Evolutionary conservation across 2,329 filamentous ascomycete species (phyloP), one percentile per base, ranked within the genome.

Genomic region (Penicillium italicum): DNA sequence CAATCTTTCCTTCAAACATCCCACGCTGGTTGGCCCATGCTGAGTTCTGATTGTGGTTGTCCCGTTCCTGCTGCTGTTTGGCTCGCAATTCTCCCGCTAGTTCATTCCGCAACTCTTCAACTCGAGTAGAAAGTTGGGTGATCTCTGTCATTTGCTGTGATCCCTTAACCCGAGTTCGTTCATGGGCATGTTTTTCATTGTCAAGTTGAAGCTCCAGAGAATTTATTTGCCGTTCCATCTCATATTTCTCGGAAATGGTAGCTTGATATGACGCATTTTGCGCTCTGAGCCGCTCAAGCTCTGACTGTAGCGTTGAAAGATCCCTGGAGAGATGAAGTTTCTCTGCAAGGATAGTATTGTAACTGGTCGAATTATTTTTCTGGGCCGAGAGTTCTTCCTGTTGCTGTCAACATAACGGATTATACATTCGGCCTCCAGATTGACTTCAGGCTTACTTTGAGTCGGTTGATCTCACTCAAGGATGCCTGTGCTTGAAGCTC

Each of bases 171-270:
- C 77, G 62, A 74, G 81, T 81, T 49, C 86, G 83, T 62, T 86
- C 83, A 9, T 82, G 78, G 3, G 85, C 81, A n/a, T 85, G 83
- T 71, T 85, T 93, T 69, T 94, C 90, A 62, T 89, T 90, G 61
- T 92, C 90, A 2, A 96, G 80, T 64, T 96, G 89, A 41, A 90
- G 85, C 71, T 96, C 89, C 2, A 92, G 73, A 1, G 87, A 85
- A 66, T 82, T 87, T 28, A 96, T 73, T 72, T 94, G 89, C 44
- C 89, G 86, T 68, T 94, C 87, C 14, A 97, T 75, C 2, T 87
- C 82, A 43, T 93, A 79, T 71, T 95, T 96, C 69, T 96, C 91
- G 1, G 87, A 80, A 16, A 95, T 78, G 11, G 90, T 77, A 2
- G 82, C 80, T 66, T 91, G 86, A 51, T 92, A 85, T 14, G 79